Evolutionary conservation across 1,284 basidiomycete species (phyloP).

Genomic region (Macrocybe sp.): DNA sequence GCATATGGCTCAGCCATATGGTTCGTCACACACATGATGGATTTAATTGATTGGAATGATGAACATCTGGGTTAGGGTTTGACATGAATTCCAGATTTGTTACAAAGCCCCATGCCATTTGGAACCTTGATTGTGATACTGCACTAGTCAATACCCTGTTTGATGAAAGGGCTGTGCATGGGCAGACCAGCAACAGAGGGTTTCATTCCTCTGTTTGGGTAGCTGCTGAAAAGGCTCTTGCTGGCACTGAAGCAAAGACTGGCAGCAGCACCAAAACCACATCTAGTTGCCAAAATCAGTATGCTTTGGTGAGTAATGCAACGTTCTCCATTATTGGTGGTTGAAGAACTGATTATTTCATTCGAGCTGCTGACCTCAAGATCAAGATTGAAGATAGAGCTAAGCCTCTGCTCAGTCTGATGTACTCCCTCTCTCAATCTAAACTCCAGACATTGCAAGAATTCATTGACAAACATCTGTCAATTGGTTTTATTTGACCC

Average conservation of each 20-base stretch:
- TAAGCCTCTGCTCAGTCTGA: background rate
- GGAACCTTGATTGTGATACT: constrained; percentile 5
- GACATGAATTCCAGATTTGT: too few relatives aligned
- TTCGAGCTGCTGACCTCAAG: constrained; percentile 4
- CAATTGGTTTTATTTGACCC: constrained; percentile 7
- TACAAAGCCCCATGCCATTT: constrained; percentile 3
- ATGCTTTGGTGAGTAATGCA: background rate
- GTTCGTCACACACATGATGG: too few relatives aligned
- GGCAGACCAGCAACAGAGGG: constrained; percentile 7
- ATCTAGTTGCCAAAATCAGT: constrained; percentile 2
- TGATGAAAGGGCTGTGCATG: background rate
- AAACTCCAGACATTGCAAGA: constrained; percentile 2
- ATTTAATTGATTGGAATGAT: too few relatives aligned
- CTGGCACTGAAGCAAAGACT: constrained; percentile 1
- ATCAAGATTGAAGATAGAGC: constrained; percentile 4
- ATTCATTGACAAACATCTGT: constrained; percentile 9
- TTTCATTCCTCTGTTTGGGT: constrained; percentile 5
- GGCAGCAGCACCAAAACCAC: constrained; percentile 5
- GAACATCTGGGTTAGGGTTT: too few relatives aligned
- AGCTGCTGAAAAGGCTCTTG: background rate
- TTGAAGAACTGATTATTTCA: too few relatives aligned
- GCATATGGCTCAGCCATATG: too few relatives aligned
- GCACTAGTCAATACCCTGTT: constrained; percentile 7
- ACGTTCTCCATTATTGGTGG: too few relatives aligned
- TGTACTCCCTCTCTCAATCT: constrained; percentile 4